Base-by-base conservation (phyloP, 257 asterid genomes). In the Solanum etuberosum region DNA sequence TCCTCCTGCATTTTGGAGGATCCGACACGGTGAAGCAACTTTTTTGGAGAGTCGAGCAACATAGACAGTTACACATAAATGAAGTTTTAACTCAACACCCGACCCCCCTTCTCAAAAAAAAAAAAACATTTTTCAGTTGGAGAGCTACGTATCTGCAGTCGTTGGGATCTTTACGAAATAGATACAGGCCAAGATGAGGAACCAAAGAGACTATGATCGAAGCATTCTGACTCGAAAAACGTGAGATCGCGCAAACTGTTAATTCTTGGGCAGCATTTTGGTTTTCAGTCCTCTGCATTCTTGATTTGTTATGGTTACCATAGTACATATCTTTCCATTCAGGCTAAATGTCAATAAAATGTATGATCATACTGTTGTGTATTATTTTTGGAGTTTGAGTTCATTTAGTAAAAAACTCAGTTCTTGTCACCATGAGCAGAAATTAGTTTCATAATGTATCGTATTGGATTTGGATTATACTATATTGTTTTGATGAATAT, bases 141-240 rank as follows among this genome's bases (percentile, higher is more conserved):
- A 92, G 67, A 97, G 98, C 88, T 95, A 97, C 87, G 86, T 93
- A 94, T 93, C 88, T 73, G 94, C 96, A 23, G 9, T 95, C 7
- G 10, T 90, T 29, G 92, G 92, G 54, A 37, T 95, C 83, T 91
- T 96, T 85, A 70, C 65, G 40, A 88, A 93, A 90, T 95, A 92
- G 87, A 88, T 35, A 59, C 85, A 29, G n/a, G 85, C 3, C 42
- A 31, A 81, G 42, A 80, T 46, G 67, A 43, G 67, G 67, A 27
- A 80, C 42, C 84, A 46, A 42, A 7, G 15, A 77, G 23, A 78
- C 83, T 8, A 78, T 27, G 65, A 43, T 27, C 20, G 5, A 48
- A 46, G 15, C 67, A 48, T 29, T 81, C 68, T 31, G 18, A 81
- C 68, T 48, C 68, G 3, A 48, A 18, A 80, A 18, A 48, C 7